Evolutionary conservation across 2,329 filamentous ascomycete genomes (phyloP), one percentile per base, ranked within the genome.

Genomic region (Clarireedia monteithiana): DNA sequence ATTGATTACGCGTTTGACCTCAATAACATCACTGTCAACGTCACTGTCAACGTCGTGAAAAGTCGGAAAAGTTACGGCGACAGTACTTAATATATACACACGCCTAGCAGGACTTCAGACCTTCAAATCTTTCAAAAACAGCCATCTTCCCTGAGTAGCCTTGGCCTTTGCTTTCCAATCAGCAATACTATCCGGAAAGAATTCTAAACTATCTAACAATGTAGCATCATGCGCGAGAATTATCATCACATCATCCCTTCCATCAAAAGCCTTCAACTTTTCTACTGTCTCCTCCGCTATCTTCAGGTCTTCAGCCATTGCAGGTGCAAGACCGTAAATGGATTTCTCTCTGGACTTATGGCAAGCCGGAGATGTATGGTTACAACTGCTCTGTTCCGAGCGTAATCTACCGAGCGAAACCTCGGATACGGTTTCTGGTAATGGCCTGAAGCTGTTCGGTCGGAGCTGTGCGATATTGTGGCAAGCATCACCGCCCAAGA

Each of bases 401-500:
- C 10, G n/a, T 23, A 12, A n/a, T 23, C 20, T 20, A 12, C 20
- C 20, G n/a, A 20, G 5, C 3, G 10, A 20, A 7, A 6, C 42
- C 5, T 20, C 20, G 3, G 42, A 45, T 1, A 23, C 42, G 20
- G 42, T 45, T 12, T 45, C 42, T 20, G 42, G 42, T 24, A 45
- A 20, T 10, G n/a, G 42, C 20, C 42, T 45, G 20, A 45, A 45
- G 10, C 42, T 20, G 20, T 45, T 45, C 10, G 48, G 56, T n/a
- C 50, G 56, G 12, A 50, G 38, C 26, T 54, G 56, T 24, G 52
- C 50, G 20, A 53, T 49, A 47, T 45, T 55, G 60, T 78, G 75
- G 39, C 70, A 73, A 9, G 70, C 66, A 60, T 80, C 77, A 14
- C 74, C 76, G 26, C 73, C 76, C 64, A 79, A 72, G 59, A 78